Base-by-base conservation (phyloP, 2,329 filamentous ascomycete species). In the Trichoderma sp. region DNA sequence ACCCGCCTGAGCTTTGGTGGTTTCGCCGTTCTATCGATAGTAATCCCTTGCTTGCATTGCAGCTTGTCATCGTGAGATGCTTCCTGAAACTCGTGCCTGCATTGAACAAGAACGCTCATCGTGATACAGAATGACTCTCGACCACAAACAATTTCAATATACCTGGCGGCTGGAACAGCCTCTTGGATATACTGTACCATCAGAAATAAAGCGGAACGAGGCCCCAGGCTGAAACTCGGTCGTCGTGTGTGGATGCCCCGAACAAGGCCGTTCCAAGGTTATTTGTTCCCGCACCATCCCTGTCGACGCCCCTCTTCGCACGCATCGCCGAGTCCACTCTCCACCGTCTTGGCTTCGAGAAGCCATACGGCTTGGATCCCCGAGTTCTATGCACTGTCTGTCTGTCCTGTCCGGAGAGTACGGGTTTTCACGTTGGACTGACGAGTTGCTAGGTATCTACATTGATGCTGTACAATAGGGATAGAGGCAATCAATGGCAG, bases 231-330 rank as follows among this genome's bases (percentile, higher is more conserved):
- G 50, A 63, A 63, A 63, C 60, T 39, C 21, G 39, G 60, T 63
- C 41, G 48, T 63, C 26, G 60, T 55, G 24, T 47, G 50, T 63
- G 60, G 48, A 55, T 54, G 60, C 50, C 19, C 41, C 12, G 41
- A 47, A 63, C 44, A 34, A 63, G 51, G 17, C 60, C 34, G 12
- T 45, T 54, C 60, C 41, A 63, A 47, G 60, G 60, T 47, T 54
- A 47, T 45, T 30, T 63, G 59, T 52, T 62, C 59, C 59, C 59
- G 59, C 59, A 54, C 39, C 48, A 52, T 47, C 59, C 58, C 59
- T 54, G 39, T 26, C 2, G n/a, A 26, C 15, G 15, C 48, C 59
- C 59, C 59, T 50, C 54, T 50, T 62, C 14, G 28, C 21, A 26
- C 55, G 26, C 55, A n/a, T 7, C 43, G 24, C 41, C 7, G 48